Evolutionary conservation across 306 rosid genomes (phyloP).

Genomic region (Sphenostylis stenocarpa): DNA sequence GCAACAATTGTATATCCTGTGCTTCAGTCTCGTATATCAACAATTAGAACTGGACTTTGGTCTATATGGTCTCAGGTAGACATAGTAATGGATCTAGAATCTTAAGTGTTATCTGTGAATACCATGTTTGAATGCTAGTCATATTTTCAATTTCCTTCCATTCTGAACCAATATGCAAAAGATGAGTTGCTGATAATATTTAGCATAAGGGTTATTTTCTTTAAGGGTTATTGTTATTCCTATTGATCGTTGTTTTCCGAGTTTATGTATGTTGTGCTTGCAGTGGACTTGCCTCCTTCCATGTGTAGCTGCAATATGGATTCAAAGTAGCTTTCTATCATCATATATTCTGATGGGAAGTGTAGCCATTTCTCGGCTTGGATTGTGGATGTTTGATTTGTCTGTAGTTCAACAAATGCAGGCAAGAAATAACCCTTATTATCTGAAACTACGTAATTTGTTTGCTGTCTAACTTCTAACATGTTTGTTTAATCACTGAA

Average conservation of each 20-base stretch:
- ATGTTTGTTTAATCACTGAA: neutral
- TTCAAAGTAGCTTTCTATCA: constrained; percentile 42
- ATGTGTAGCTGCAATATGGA: constrained; percentile 68
- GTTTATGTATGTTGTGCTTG: constrained; percentile 23
- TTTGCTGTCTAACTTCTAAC: constrained; percentile 1
- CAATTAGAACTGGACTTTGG: constrained; percentile 82
- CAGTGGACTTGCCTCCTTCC: constrained; percentile 79
- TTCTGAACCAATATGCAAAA: neutral
- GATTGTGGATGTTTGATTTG: constrained; percentile 90
- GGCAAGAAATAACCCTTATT: constrained; percentile 39
- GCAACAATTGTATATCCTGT: constrained; percentile 70
- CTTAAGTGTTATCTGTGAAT: neutral
- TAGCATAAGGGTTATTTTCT: neutral
- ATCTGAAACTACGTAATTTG: neutral
- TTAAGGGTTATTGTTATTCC: too few relatives aligned
- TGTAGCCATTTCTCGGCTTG: constrained; percentile 85
- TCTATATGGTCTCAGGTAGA: constrained; percentile 88
- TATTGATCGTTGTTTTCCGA: neutral
- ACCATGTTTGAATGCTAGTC: neutral
- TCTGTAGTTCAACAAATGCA: constrained; percentile 93
- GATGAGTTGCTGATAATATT: neutral
- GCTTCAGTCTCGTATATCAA: constrained; percentile 56
- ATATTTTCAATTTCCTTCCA: neutral
- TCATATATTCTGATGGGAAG: constrained; percentile 76
- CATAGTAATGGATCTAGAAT: neutral